Evolutionary conservation across 2,329 filamentous ascomycete species (phyloP).

Genomic region (Ophiosphaerella herpotricha): DNA sequence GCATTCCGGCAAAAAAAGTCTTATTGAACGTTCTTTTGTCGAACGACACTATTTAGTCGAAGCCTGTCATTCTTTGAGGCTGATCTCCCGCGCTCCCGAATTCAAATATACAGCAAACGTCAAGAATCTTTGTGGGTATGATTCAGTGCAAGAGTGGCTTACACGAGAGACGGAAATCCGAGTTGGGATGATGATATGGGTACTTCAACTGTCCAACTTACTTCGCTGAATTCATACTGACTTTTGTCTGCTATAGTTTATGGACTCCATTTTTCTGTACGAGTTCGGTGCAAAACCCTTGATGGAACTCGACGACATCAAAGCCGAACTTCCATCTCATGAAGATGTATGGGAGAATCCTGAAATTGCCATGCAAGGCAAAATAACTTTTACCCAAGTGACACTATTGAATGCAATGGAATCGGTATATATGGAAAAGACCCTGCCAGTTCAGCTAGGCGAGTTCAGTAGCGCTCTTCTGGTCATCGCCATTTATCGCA

Average conservation of each 20-base stretch:
- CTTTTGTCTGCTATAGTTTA: neutral
- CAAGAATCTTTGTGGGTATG: neutral
- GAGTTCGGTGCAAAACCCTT: constrained; percentile 14
- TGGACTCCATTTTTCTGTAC: constrained; percentile 12
- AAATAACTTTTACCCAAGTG: neutral
- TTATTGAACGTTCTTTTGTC: constrained; percentile 6
- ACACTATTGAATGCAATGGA: constrained; percentile 44
- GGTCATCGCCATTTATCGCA: constrained; percentile 56
- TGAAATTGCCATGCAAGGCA: neutral
- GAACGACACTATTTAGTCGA: constrained; percentile 10
- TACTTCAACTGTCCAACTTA: neutral
- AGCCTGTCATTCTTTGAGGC: constrained; percentile 5
- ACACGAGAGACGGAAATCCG: constrained; percentile 5
- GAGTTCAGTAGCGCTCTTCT: constrained; percentile 57
- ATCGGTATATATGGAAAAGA: constrained; percentile 56
- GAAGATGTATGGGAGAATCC: constrained; percentile 15
- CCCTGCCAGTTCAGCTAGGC: constrained; percentile 49
- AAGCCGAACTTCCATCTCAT: constrained; percentile 8
- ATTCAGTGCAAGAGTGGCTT: constrained; percentile 1
- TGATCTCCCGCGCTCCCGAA: constrained; percentile 1
- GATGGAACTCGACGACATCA: constrained; percentile 10
- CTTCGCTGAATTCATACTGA: neutral
- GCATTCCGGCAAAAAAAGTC: constrained; percentile 10
- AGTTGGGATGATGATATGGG: constrained; percentile 11
- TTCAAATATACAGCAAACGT: neutral